Percentiles rank a stretch among this genome's conserved stretches.
These are phyloP conservation scores for Poa pratensis DNA, from an alignment of 176 grass and related monocot species.

Conservation along the genomic window DNA sequence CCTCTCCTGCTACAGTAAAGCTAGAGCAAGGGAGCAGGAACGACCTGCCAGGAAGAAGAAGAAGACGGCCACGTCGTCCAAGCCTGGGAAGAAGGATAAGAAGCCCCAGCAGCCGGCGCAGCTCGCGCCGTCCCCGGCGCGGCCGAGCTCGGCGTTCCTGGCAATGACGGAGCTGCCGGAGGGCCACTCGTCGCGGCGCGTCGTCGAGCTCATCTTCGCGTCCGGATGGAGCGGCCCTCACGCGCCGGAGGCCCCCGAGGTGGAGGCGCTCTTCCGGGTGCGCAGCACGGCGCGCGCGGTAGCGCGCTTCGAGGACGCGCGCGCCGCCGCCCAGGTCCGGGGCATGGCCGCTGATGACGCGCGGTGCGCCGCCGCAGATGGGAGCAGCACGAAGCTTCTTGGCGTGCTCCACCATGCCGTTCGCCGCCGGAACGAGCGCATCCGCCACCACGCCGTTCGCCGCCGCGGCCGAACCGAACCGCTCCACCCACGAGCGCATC, in stretches of 20 bases:
- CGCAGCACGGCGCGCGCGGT: slow-evolving; percentile 44
- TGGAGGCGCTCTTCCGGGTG: slow-evolving; percentile 59
- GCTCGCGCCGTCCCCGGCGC: neutral
- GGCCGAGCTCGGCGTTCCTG: slow-evolving; percentile 13
- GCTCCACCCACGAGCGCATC: no score
- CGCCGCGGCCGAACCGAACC: no score
- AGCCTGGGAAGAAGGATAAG: neutral
- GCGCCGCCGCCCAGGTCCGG: neutral
- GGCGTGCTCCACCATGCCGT: no score
- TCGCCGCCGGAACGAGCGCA: no score
- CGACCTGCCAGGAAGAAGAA: neutral
- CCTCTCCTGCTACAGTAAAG: no score
- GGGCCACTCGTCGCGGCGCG: slow-evolving; percentile 47
- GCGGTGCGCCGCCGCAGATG: slow-evolving; percentile 58
- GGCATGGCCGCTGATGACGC: slow-evolving; percentile 14
- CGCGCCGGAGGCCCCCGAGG: neutral
- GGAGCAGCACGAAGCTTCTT: no score
- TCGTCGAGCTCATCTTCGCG: slow-evolving; percentile 56
- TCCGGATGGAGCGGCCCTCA: slow-evolving; percentile 24
- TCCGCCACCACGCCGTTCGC: no score
- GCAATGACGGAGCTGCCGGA: slow-evolving; percentile 51
- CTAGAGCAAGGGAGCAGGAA: neutral
- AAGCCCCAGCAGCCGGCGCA: neutral
- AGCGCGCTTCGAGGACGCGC: slow-evolving; percentile 48
- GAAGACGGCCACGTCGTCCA: neutral